Base-by-base conservation (phyloP, 768 basidiomycete species). In the Coprinopsis cinerea region DNA sequence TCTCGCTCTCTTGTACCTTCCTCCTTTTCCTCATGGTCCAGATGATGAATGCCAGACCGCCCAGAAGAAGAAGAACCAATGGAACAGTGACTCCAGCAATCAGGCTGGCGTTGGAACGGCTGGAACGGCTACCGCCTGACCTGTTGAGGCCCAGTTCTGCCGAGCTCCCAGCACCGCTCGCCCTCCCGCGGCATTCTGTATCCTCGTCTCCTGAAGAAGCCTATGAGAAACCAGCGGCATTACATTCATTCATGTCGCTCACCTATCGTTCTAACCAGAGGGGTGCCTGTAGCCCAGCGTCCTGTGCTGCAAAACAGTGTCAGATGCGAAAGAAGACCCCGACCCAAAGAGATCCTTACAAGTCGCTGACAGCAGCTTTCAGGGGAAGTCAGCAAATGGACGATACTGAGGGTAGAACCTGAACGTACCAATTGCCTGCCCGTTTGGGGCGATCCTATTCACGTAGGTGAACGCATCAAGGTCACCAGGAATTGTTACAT, bases 401-500 rank as follows among this genome's bases (percentile, higher is more conserved):
- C 45, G 37, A 15, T 30, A 26, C n/a, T 3, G 47, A 5, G 13
- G 13, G 25, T 41, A 39, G 35, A 62, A n/a, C n/a, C n/a, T n/a
- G n/a, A n/a, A n/a, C 64, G 41, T 50, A 76, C 78, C 72, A 46
- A 81, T 55, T 15, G 77, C 53, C 27, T 59, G 58, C 5, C 58
- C 56, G 17, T 54, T 53, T 3, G 73, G 69, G 41, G 62, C 59
- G 3, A 69, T 72, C 4, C 71, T 64, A 52, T 76, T 68, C 42
- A 73, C 73, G 52, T 62, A 75, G 0, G 73, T 72, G 46, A 73
- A 70, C 1, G 51, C 55, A 51, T 73, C 64, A 49, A 71, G 70
- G 1, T 59, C 60, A 1, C 59, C 51, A 3, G 61, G 65, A 47
- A 76, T 58, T 2, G 70, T 69, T 27, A 71, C 66, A 53, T 75